Evolutionary conservation across 495 filamentous ascomycete genomes (phyloP).

Genomic region (Pyronema omphalodes): DNA sequence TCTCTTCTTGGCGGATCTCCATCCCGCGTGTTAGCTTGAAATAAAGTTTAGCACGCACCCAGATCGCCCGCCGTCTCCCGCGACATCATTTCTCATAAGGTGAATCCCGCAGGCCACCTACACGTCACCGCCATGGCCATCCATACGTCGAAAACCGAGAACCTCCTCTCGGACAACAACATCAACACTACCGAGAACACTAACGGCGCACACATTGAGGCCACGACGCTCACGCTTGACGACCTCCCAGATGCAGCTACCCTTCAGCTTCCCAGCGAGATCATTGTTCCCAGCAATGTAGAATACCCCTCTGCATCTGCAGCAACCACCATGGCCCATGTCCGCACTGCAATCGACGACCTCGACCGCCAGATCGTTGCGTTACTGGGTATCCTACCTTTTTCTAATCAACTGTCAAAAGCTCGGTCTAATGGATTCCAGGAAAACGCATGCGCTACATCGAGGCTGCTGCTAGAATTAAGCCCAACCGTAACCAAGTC

Average conservation of each 20-base stretch:
- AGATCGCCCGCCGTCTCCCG: too few species aligned
- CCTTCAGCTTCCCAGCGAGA: neutral
- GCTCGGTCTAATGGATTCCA: neutral
- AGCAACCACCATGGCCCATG: conserved; percentile 18
- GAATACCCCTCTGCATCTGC: neutral
- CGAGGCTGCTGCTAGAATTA: conserved; percentile 23
- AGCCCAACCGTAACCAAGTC: conserved; percentile 13
- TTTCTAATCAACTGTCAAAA: neutral
- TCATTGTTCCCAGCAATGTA: neutral
- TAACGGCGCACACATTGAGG: neutral
- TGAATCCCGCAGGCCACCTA: too few species aligned
- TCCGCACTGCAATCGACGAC: conserved; percentile 18
- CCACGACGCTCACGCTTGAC: neutral
- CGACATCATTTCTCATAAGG: too few species aligned
- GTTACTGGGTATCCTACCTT: conserved; percentile 10
- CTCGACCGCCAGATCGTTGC: conserved; percentile 21
- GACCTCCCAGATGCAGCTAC: neutral
- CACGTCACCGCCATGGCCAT: too few species aligned
- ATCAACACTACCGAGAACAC: neutral
- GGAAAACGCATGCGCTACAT: conserved; percentile 23
- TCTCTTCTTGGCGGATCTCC: too few species aligned
- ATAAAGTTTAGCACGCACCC: too few species aligned
- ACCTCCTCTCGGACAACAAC: too few species aligned
- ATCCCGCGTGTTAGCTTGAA: too few species aligned
- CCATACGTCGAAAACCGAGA: too few species aligned